Conservation (phyloP, 2,329 filamentous ascomycete genomes). For the Alternaria triticina region DNA sequence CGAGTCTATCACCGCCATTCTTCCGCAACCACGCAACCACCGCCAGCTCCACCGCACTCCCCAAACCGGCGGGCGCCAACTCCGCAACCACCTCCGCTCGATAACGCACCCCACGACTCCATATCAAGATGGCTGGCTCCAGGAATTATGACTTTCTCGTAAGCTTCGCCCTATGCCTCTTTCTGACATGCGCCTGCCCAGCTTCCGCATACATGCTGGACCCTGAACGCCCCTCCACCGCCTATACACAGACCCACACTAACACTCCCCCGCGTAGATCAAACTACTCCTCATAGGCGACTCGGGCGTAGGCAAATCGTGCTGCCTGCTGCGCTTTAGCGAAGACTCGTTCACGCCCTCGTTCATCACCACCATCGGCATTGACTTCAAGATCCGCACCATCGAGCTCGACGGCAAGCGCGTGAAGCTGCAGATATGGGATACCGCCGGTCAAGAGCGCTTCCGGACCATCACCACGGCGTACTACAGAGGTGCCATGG, state of each 20-base stretch:
- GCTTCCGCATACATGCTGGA: conserved; percentile 5
- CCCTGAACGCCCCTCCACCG: conserved; percentile 12
- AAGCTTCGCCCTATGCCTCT: conserved; percentile 50
- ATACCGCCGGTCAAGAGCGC: conserved; percentile 96
- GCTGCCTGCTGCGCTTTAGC: conserved; percentile 94
- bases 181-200: conserved; percentile 3
- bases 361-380: conserved; percentile 98
- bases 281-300: conserved; percentile 96
- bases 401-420: conserved; percentile 99
- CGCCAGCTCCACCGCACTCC: conserved; percentile 16
- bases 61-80: conserved; percentile 31
- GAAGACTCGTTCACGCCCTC: conserved; percentile 97
- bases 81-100: conserved; percentile 26
- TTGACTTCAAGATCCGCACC: conserved; percentile 99
- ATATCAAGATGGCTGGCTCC: conserved; percentile 81
- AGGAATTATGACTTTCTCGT: conserved; percentile 99
- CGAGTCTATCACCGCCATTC: background rate
- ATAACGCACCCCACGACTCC: conserved; percentile 16
- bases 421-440: conserved; percentile 99
- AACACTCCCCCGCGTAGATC: conserved; percentile 66
- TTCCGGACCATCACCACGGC: conserved; percentile 99
- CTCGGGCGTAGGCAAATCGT: conserved; percentile 96
- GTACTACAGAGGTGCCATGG: conserved; percentile 98
- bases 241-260: conserved; percentile 14
- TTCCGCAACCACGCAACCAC: background rate